Evolutionary conservation across 2,329 filamentous ascomycete genomes (phyloP), one percentile per base, ranked within the genome.

Genomic region (Lojkania enalia): DNA sequence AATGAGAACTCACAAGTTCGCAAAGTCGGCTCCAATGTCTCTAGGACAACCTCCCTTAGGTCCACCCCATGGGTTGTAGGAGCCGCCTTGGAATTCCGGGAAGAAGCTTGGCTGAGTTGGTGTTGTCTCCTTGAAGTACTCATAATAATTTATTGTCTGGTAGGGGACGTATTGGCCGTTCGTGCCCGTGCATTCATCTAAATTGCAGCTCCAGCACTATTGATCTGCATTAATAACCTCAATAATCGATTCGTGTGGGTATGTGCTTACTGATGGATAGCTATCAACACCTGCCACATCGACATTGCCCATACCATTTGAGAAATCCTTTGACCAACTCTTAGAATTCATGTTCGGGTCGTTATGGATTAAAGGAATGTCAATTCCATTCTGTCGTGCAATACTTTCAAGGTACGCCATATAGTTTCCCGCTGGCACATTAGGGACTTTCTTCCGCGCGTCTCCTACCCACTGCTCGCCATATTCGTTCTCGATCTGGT

Each of bases 161-260:
- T 82, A 84, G 2, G 81, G 74, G 1, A 81, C 75, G 31, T 81
- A 81, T 50, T 78, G 64, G 15, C 80, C 81, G 51, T 85, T 84
- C 0, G 79, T 81, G 2, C 78, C 76, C 1, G 76, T 80, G 55
- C 83, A 85, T 46, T 83, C 80, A 20, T 74, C 76, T 6, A 84
- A 65, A 44, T 85, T 81, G 60, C 83, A 86, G 41, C 78, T 82
- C 81, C 81, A 85, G 69, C 82, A 85, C 0, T 72, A 44, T 75
- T 13, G 21, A 35, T 43, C 39, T 35, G 18, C 21, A 36, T 16
- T 13, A 2, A 3, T 9, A 3, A 5, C n/a, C n/a, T n/a, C n/a
- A 27, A n/a, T 9, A 9, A n/a, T 27, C 23, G 7, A n/a, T 1
- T 5, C 6, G n/a, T 20, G 9, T 14, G 18, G n/a, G n/a, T n/a